These are phyloP conservation scores for Xylaria telfairii DNA, from an alignment of 495 filamentous ascomycete genomes.

Conservation along the genomic window DNA sequence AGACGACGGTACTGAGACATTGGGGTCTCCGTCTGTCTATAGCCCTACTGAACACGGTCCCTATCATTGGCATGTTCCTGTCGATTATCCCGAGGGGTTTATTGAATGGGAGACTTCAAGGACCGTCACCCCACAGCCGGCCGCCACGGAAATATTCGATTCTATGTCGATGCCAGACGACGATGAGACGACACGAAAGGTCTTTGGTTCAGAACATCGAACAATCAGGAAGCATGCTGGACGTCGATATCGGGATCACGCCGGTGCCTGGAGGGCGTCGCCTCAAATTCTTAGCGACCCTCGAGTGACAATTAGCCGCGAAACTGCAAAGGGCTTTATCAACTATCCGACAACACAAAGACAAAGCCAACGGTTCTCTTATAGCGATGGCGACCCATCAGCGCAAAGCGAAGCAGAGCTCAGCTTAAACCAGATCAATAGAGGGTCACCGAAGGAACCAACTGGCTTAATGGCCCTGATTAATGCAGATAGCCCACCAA, in stretches of 20 bases:
- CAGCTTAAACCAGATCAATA: conserved; percentile 48
- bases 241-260: conserved; percentile 54
- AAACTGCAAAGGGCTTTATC: conserved; percentile 45
- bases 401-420: conserved; percentile 47
- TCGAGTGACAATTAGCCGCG: conserved; percentile 50
- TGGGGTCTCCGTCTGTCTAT: conserved; percentile 38
- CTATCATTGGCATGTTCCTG: conserved; percentile 43
- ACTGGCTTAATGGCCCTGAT: conserved; percentile 15
- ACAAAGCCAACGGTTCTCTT: conserved; percentile 31
- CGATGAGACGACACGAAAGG: conserved; percentile 33
- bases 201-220: conserved; percentile 50
- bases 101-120: conserved; percentile 34
- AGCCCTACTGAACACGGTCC: conserved; percentile 35
- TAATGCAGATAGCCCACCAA: conserved; percentile 6
- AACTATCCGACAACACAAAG: conserved; percentile 19
- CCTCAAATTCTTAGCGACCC: conserved; percentile 53
- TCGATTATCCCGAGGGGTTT: conserved; percentile 27
- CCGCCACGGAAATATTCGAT: conserved; percentile 38
- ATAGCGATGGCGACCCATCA: conserved; percentile 37
- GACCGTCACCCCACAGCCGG: conserved; percentile 37
- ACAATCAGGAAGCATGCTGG: conserved; percentile 49
- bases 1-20: conserved; percentile 31
- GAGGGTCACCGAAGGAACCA: conserved; percentile 28
- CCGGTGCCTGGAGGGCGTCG: conserved; percentile 54
- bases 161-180: conserved; percentile 41